These are phyloP conservation scores for Phytophthora nicotianae DNA, from an alignment of 352 stramenopile genomes.

Conservation along the genomic window DNA sequence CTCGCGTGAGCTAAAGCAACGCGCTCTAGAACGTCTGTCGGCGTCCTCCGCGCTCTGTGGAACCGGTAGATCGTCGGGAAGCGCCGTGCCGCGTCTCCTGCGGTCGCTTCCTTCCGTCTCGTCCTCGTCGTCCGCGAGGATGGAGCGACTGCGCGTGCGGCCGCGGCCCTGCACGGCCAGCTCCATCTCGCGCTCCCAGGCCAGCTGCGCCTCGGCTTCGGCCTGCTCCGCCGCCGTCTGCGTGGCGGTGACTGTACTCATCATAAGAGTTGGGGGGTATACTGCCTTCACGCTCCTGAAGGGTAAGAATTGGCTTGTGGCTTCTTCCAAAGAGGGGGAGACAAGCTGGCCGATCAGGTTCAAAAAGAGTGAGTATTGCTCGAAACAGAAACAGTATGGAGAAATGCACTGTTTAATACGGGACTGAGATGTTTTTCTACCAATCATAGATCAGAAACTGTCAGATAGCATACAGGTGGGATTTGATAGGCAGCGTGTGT, in stretches of 20 bases:
- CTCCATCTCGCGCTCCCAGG: constrained; percentile 88
- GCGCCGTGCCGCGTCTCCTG: constrained; percentile 1
- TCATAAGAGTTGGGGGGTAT: constrained; percentile 6
- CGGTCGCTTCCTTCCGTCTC: background rate
- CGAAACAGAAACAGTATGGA: background rate
- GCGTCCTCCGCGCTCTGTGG: constrained; percentile 16
- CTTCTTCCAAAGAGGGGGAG: constrained; percentile 14
- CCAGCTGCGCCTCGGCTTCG: constrained; percentile 54
- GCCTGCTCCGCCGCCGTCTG: constrained; percentile 39
- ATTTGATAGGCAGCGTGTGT: constrained; percentile 18
- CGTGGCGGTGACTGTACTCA: constrained; percentile 30
- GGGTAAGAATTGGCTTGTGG: constrained; percentile 30
- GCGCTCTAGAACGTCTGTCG: constrained; percentile 39
- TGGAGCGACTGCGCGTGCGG: constrained; percentile 79
- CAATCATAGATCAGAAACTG: constrained; percentile 7
- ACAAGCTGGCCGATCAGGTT: constrained; percentile 22
- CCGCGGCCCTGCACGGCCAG: constrained; percentile 70
- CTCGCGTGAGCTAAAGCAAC: constrained; percentile 57
- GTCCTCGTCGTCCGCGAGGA: constrained; percentile 63
- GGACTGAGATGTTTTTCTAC: background rate
- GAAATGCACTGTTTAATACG: constrained; percentile 8
- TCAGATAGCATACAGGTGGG: background rate
- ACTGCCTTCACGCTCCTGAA: constrained; percentile 17
- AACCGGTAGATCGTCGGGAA: constrained; percentile 8
- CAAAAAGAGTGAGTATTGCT: constrained; percentile 8